These are phyloP conservation scores for Micractinium sp. DNA, from an alignment of 139 green algal genomes.

Conservation along the genomic window DNA sequence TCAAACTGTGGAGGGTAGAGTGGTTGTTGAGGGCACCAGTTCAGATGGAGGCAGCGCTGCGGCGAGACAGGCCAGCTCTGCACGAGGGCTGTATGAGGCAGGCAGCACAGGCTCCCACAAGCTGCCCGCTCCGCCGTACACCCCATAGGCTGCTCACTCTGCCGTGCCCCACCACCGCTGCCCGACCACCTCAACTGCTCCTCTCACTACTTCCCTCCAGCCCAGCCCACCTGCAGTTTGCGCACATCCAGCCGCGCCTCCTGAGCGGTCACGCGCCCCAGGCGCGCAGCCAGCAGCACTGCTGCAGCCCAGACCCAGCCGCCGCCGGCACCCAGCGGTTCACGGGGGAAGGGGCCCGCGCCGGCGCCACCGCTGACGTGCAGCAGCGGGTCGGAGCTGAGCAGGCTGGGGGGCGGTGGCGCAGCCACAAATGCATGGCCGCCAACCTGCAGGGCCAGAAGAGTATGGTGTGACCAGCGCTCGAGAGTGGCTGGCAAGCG, in stretches of 20 bases:
- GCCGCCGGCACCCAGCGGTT: neutral
- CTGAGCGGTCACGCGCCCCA: conserved; percentile 35
- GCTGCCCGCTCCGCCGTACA: no score
- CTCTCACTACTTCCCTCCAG: no score
- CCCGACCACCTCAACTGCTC: no score
- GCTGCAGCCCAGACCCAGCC: conserved; percentile 32
- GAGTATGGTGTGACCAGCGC: neutral
- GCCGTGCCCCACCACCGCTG: no score
- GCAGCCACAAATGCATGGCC: neutral
- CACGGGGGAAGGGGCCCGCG: neutral
- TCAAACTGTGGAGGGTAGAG: neutral
- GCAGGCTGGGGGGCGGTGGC: neutral
- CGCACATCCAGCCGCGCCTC: conserved; percentile 41
- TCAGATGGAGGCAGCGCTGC: neutral
- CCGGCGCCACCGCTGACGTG: neutral
- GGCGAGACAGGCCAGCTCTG: neutral
- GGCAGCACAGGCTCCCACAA: no score
- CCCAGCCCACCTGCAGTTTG: conserved; percentile 25
- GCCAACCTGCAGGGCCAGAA: neutral
- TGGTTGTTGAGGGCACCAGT: neutral
- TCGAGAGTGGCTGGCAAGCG: neutral
- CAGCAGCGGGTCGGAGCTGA: neutral
- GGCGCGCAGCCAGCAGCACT: conserved; percentile 31
- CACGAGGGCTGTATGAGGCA: no score
- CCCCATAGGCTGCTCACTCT: no score